These are phyloP conservation scores for Xerocomellus chrysenteron DNA, from an alignment of 768 basidiomycete genomes.

Conservation along the genomic window DNA sequence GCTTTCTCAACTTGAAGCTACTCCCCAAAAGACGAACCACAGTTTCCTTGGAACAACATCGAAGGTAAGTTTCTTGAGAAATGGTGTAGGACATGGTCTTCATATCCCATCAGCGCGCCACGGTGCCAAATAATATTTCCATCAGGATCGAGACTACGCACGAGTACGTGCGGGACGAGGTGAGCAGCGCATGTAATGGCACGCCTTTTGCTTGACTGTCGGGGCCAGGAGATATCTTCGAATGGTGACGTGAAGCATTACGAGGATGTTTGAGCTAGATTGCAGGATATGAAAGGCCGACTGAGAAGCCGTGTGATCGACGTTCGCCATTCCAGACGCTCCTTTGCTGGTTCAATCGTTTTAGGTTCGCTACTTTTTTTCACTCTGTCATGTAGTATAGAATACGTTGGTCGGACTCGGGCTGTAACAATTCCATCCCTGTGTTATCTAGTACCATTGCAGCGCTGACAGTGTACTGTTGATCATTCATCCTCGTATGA, in stretches of 20 bases:
- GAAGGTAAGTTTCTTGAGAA: not conserved
- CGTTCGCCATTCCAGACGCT: too few relatives aligned
- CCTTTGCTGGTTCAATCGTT: not conserved
- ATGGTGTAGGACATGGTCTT: not conserved
- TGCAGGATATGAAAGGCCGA: too few relatives aligned
- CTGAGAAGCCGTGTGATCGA: not conserved
- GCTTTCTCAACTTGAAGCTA: not conserved
- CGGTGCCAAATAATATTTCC: slow-evolving; percentile 47
- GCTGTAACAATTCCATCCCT: too few relatives aligned
- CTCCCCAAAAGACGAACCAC: too few relatives aligned
- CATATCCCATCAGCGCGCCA: not conserved
- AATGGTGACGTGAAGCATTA: slow-evolving; percentile 3
- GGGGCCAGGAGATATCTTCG: not conserved
- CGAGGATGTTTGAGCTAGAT: not conserved
- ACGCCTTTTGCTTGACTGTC: not conserved
- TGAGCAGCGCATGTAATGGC: not conserved
- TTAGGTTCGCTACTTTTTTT: too few relatives aligned
- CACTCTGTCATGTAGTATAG: too few relatives aligned
- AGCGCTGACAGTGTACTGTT: too few relatives aligned
- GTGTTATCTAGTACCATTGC: too few relatives aligned
- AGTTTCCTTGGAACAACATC: not conserved
- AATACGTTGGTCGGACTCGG: too few relatives aligned
- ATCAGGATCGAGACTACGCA: slow-evolving; percentile 65
- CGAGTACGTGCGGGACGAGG: slow-evolving; percentile 44
- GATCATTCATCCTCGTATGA: too few relatives aligned